A percentile compares a stretch with the other conserved stretches of the same genome.
phyloP scores from a whole-genome alignment of 129 eudicot species.

The Apium graveolens region DNA sequence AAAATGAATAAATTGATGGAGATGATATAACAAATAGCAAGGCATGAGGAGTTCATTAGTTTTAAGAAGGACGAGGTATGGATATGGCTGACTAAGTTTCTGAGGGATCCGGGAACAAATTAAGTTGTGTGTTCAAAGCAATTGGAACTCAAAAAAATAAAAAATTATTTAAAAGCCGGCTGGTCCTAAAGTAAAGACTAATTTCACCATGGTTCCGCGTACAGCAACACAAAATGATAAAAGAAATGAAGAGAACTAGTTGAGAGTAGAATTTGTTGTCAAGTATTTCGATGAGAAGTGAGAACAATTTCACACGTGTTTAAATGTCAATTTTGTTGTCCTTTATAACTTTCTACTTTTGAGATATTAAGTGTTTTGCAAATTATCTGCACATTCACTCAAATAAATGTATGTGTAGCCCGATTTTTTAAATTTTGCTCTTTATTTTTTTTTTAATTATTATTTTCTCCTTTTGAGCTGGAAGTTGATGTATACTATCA shows the following conservation, averaged over 20 bases:
- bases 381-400: background rate
- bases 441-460: background rate
- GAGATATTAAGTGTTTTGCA: background rate
- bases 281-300: background rate
- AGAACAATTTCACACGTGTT: too few relatives aligned
- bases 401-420: background rate
- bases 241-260: background rate
- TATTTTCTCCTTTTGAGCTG: background rate
- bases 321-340: too few relatives aligned
- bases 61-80: background rate
- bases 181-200: background rate
- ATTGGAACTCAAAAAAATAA: background rate
- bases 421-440: background rate
- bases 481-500: background rate
- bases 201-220: background rate
- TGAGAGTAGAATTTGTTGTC: background rate
- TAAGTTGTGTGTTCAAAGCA: background rate
- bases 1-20: background rate
- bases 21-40: background rate
- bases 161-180: too few relatives aligned
- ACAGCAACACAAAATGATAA: background rate
- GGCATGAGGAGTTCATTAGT: background rate
- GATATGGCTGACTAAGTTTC: background rate
- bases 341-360: background rate
- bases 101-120: background rate